Base-by-base conservation (phyloP, 768 basidiomycete genomes). In the Leccinum boreale region DNA sequence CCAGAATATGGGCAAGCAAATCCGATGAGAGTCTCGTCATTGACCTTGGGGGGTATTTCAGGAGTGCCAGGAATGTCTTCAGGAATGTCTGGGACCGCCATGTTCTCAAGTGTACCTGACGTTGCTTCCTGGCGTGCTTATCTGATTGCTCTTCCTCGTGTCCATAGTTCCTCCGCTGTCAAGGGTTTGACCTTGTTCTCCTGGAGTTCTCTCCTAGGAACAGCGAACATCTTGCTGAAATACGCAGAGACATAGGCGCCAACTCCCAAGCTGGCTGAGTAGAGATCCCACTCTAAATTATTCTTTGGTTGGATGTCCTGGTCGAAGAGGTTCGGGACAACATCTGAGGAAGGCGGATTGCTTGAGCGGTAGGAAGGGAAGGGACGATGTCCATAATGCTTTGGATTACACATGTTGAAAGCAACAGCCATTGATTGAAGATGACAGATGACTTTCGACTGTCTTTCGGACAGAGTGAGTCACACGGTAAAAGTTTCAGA, bases 161-260 rank as follows among this genome's bases (percentile, higher is more conserved):
- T 74, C 19, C 90, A 80, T 84, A 95, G 86, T 66, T 96, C 90
- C 35, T 95, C 93, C 0, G 90, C 89, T 0, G 89, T 92, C 49
- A 92, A 65, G n/a, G 81, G 77, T 63, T 79, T 86, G 67, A 85
- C 85, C 74, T 91, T 92, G 72, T 90, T 87, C 68, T 94, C 90
- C 0, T 96, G 96, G 23, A 99, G 76, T 50, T 94, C 89, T 55
- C 83, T 83, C 21, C 72, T 75, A n/a, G 85, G 75, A 0, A 98
- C 88, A 1, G 94, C 94, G 67, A 98, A 98, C 96, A 98, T 99
- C 73, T 98, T 99, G 80, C 92, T 96, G 49, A 98, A 90, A 72
- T 94, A 97, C 6, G 88, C 96, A 15, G 87, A 83, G 12, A 94
- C 78, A 56, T 75, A 83, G 0, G 88, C 86, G 8, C 79, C 78